Conservation (phyloP, 805 yeast species). For the Clavispora asparagi region DNA sequence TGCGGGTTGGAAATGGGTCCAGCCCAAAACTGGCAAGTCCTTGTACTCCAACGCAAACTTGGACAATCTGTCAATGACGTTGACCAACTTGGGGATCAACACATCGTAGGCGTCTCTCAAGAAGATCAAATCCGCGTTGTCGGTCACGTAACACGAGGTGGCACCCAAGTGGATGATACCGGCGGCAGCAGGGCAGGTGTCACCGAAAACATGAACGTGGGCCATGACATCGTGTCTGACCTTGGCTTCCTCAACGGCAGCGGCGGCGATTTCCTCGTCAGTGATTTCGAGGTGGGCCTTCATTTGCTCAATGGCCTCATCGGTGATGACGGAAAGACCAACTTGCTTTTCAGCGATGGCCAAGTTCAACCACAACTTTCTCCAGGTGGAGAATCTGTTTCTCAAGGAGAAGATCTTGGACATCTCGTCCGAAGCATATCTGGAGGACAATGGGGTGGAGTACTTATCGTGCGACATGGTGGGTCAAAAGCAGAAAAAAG, state of each 20-base stretch:
- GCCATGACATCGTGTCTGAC: conserved; percentile 99
- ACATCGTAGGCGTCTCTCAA: conserved; percentile 93
- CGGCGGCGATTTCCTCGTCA: conserved; percentile 87
- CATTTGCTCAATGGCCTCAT: conserved; percentile 90
- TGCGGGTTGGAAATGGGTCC: conserved; percentile 99
- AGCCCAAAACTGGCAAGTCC: conserved; percentile 94
- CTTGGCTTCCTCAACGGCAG: conserved; percentile 90
- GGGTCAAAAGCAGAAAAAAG: not conserved
- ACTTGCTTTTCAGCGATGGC: conserved; percentile 94
- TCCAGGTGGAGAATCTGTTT: conserved; percentile 96
- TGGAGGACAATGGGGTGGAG: conserved; percentile 88
- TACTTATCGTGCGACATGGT: conserved; percentile 60
- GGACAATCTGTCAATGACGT: conserved; percentile 86
- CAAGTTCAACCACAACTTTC: conserved; percentile 91
- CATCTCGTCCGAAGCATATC: conserved; percentile 98
- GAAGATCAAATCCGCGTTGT: conserved; percentile 95
- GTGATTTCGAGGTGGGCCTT: conserved; percentile 70
- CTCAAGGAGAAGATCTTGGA: conserved; percentile 84
- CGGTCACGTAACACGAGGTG: conserved; percentile 96
- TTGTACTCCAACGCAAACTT: conserved; percentile 87
- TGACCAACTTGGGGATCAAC: conserved; percentile 89
- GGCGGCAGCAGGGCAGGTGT: conserved; percentile 90
- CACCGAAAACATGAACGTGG: conserved; percentile 93
- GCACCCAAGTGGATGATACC: conserved; percentile 98
- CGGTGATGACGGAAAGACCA: conserved; percentile 79